Percentiles rank a stretch among this genome's conserved stretches.
Conservation (phyloP, 352 stramenopile species). For the Peronospora farinosa region DNA sequence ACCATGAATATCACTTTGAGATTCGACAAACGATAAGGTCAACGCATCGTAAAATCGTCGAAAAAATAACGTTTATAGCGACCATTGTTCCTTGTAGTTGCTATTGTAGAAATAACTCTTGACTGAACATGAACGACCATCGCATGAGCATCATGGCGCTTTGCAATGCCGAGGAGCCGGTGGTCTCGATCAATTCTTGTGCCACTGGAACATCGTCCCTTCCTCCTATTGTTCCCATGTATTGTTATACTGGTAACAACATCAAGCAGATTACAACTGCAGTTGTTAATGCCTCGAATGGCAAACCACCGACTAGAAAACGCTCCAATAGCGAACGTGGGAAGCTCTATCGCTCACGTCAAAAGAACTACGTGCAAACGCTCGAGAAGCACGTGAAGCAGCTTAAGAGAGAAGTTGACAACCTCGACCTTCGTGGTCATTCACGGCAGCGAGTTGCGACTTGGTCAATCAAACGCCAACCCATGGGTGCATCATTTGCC, state of each 20-base stretch:
- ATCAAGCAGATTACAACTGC: slow-evolving; percentile 5
- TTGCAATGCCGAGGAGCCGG: slow-evolving; percentile 14
- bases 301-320: slow-evolving; percentile 29
- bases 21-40: slow-evolving; percentile 10
- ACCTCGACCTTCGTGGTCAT: slow-evolving; percentile 21
- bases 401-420: slow-evolving; percentile 39
- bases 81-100: neutral
- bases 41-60: neutral
- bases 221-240: slow-evolving; percentile 14
- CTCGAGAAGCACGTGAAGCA: slow-evolving; percentile 42
- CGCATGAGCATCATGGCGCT: slow-evolving; percentile 35
- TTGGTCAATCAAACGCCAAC: slow-evolving; percentile 17
- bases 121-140: slow-evolving; percentile 21
- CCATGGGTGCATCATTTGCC: slow-evolving; percentile 25
- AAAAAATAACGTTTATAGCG: neutral
- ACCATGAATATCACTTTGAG: slow-evolving; percentile 11
- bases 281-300: neutral
- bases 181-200: neutral
- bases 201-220: neutral
- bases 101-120: neutral
- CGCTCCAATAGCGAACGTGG: slow-evolving; percentile 52
- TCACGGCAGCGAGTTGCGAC: slow-evolving; percentile 14
- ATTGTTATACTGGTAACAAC: slow-evolving; percentile 2
- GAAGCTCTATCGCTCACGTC: slow-evolving; percentile 53
- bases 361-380: slow-evolving; percentile 40